Evolutionary conservation across 371 early-diverging fungal genomes (phyloP), one percentile per base, ranked within the genome.

Genomic region (Chytridiales sp.): DNA sequence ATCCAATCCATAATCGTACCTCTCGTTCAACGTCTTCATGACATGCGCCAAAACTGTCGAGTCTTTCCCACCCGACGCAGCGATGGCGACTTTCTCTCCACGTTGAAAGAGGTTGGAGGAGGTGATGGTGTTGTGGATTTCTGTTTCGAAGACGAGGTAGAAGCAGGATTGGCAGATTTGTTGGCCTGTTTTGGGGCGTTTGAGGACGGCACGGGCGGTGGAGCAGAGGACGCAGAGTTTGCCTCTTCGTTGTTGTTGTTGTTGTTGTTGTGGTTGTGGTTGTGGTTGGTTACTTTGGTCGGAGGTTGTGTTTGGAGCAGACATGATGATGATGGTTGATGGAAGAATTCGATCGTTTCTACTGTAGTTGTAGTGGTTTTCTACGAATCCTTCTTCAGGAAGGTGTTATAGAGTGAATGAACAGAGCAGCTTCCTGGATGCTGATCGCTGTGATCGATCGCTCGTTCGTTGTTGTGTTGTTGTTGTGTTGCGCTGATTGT

Each of bases 41-140:
- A 99, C 89, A 76, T 98, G 87, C 2, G 99, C 99, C 15, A 99
- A 80, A 21, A 99, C 99, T 11, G 99, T 99, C 1, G 97, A 96
- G 77, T 99, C 99, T 91, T 49, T 22, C 56, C 99, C 99, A 48
- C 99, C 99, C 56, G 93, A 93, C 4, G 98, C 97, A 21, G 93
- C 99, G 68, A 99, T 93, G 31, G 97, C 98, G 21, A 99, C 91
- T 59, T 85, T 82, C 62, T 93, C 92, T n/a, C 94, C 94, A 47
- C 78, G 77, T 61, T 82, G 80, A 73, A 99, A 99, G 50, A 99
- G 85, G 22, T 85, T 80, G 61, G 83, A 85, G 59, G 85, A 80
- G 38, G 79, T 67, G 55, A 99, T 95, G 35, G 98, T 98, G 58
- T 92, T 76, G 71, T 99, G 99, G 34, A 99, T 89, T 70, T 98